phyloP scores from a whole-genome alignment of 140 eudicot species.

The Erigeron philadelphicus region DNA sequence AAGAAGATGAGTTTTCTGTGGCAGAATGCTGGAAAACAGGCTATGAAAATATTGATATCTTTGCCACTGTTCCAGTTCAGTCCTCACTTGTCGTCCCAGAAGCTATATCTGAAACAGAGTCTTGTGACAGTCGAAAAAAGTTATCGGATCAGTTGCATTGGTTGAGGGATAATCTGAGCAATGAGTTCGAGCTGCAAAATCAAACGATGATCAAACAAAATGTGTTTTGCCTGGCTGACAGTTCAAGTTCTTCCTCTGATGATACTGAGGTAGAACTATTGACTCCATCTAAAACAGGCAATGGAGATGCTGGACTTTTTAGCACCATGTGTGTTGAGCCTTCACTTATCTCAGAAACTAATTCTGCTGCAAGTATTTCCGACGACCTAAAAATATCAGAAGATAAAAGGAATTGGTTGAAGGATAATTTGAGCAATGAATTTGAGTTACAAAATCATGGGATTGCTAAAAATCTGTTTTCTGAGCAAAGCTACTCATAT shows the following conservation, averaged over 20 bases:
- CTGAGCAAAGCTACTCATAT: not conserved
- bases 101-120: not conserved
- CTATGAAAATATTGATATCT: too few relatives aligned
- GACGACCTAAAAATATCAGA: not conserved
- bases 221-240: not conserved
- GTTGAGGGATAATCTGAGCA: conserved; percentile 16
- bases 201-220: not conserved
- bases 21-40: not conserved
- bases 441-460: not conserved
- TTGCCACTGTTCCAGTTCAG: too few relatives aligned
- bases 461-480: not conserved
- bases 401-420: not conserved
- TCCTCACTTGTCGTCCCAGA: too few relatives aligned
- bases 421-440: not conserved
- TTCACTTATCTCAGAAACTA: not conserved
- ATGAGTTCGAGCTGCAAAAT: conserved; percentile 1
- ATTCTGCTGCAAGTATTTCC: not conserved
- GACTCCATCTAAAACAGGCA: not conserved
- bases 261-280: conserved; percentile 1
- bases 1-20: conserved; percentile 6
- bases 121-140: too few relatives aligned
- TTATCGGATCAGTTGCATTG: conserved; percentile 1
- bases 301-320: not conserved
- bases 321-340: not conserved
- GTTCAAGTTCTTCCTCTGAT: not conserved